These are phyloP conservation scores for Phytophthora pseudosyringae DNA, from an alignment of 352 stramenopile species.

Conservation along the genomic window DNA sequence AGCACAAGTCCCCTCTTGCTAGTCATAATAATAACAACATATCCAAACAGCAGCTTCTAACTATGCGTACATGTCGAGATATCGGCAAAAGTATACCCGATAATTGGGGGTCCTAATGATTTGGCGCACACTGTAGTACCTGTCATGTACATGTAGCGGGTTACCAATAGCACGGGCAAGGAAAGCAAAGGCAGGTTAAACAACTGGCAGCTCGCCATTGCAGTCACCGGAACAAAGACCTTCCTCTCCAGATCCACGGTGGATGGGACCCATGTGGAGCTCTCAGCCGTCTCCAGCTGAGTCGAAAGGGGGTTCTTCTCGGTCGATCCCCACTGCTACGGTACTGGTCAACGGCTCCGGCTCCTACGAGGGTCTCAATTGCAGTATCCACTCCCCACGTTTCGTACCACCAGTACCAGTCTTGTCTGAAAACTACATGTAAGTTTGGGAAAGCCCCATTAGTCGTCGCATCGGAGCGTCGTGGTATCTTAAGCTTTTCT, in stretches of 20 bases:
- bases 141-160: too few relatives aligned
- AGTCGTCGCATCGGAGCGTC: not conserved
- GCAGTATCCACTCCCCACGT: slow-evolving; percentile 1
- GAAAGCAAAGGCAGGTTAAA: not conserved
- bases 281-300: not conserved
- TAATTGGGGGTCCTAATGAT: too few relatives aligned
- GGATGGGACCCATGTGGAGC: not conserved
- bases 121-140: too few relatives aligned
- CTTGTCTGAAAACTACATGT: slow-evolving; percentile 19
- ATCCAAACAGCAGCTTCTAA: too few relatives aligned
- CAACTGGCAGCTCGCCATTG: slow-evolving; percentile 8
- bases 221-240: not conserved
- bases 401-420: slow-evolving; percentile 2
- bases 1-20: too few relatives aligned
- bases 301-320: not conserved
- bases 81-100: too few relatives aligned
- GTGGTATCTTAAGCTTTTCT: not conserved
- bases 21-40: too few relatives aligned
- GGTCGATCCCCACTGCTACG: not conserved
- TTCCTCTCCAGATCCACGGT: not conserved
- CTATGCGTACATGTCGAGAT: too few relatives aligned
- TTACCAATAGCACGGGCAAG: not conserved
- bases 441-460: not conserved
- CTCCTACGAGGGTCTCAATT: not conserved
- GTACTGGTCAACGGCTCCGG: slow-evolving; percentile 13